phyloP scores from a whole-genome alignment of 1,284 basidiomycete species.

The Sporisorium scitamineum region DNA sequence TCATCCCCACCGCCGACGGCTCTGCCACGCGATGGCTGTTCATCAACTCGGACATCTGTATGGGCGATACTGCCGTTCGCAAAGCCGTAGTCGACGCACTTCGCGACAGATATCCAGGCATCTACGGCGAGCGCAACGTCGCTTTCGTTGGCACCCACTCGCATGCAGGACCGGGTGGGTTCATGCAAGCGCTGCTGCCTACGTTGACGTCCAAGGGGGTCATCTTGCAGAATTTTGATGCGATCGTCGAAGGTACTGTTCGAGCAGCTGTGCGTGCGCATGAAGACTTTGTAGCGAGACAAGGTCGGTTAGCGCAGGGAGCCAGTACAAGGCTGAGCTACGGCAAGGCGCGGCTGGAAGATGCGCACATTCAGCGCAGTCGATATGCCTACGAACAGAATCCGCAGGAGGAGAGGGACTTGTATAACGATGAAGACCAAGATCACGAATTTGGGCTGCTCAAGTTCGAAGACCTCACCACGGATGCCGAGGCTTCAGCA shows the following conservation, averaged over 20 bases:
- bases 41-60: constrained; percentile 77
- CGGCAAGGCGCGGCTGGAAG: constrained; percentile 77
- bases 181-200: constrained; percentile 78
- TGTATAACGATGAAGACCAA: constrained; percentile 56
- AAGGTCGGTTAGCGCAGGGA: constrained; percentile 11
- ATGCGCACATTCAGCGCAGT: constrained; percentile 77
- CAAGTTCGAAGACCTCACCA: constrained; percentile 48
- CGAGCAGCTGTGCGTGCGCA: constrained; percentile 79
- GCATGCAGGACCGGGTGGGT: constrained; percentile 83
- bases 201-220: constrained; percentile 82
- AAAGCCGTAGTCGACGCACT: constrained; percentile 77
- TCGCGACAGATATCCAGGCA: constrained; percentile 74
- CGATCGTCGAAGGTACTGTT: constrained; percentile 79
- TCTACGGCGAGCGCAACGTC: constrained; percentile 80
- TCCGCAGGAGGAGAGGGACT: constrained; percentile 52
- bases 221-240: constrained; percentile 74
- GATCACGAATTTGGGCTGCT: constrained; percentile 62
- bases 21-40: constrained; percentile 75
- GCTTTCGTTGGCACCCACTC: constrained; percentile 82
- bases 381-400: constrained; percentile 59
- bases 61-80: constrained; percentile 80
- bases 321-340: constrained; percentile 61
- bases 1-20: constrained; percentile 49
- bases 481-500: constrained; percentile 6
- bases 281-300: constrained; percentile 71